Percentiles rank a stretch among this genome's conserved stretches.
These are phyloP conservation scores for Cladosporium sphaerospermum DNA, from an alignment of 2,329 filamentous ascomycete genomes.

Conservation along the genomic window DNA sequence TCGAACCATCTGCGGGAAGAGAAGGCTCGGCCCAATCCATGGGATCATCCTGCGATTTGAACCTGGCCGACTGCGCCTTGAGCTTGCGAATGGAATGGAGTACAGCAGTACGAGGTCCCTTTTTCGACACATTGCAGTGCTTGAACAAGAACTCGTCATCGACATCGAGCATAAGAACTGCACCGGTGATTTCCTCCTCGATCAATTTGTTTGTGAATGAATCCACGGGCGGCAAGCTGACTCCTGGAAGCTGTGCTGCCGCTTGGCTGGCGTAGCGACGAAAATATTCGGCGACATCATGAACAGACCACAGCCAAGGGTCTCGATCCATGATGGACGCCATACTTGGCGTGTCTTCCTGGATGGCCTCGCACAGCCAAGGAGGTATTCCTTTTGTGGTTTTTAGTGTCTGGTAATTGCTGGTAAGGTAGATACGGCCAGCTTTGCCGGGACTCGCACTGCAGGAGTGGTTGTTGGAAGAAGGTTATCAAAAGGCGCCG, in stretches of 20 bases:
- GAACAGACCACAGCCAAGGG: slow-evolving; percentile 68
- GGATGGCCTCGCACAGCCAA: no score
- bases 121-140: slow-evolving; percentile 51
- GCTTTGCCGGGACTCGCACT: no score
- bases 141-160: slow-evolving; percentile 44
- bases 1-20: no score
- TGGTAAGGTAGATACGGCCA: no score
- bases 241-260: slow-evolving; percentile 24
- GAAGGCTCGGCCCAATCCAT: background rate
- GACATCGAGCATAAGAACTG: slow-evolving; percentile 55
- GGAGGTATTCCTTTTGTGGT: no score
- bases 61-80: slow-evolving; percentile 47
- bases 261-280: slow-evolving; percentile 39
- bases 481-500: no score
- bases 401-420: no score
- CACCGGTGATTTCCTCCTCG: slow-evolving; percentile 60
- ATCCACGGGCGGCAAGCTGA: slow-evolving; percentile 46
- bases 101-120: slow-evolving; percentile 55
- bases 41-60: slow-evolving; percentile 4
- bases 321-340: slow-evolving; percentile 42
- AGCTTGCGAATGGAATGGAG: slow-evolving; percentile 53
- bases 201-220: slow-evolving; percentile 51
- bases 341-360: background rate
- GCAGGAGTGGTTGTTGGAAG: no score
- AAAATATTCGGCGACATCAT: slow-evolving; percentile 60